Percentiles rank a stretch among this genome's conserved stretches.
Conservation (phyloP, 2,329 filamentous ascomycete genomes). For the Xylaria sp. region DNA sequence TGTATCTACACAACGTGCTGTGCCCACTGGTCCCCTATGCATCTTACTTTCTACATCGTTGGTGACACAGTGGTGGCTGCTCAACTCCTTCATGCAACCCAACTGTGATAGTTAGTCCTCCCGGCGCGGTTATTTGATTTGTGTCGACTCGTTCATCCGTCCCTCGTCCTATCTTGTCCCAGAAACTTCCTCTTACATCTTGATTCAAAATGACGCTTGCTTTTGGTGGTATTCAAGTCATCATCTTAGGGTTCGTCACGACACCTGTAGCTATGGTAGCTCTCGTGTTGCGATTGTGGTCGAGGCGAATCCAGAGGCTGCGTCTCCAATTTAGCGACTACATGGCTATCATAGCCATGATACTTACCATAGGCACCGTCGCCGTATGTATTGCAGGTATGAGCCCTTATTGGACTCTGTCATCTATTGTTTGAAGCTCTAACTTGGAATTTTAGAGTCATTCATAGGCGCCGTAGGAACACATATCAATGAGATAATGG, state of each 20-base stretch:
- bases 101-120: neutral
- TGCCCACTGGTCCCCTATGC: too few species aligned
- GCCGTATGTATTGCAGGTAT: neutral
- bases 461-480: constrained; percentile 1
- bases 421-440: too few species aligned
- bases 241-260: constrained; percentile 2
- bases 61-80: neutral
- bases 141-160: neutral
- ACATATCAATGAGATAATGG: neutral
- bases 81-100: neutral
- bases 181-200: neutral
- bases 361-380: neutral
- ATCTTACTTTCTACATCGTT: neutral
- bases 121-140: neutral
- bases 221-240: neutral
- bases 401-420: neutral
- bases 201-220: constrained; percentile 5
- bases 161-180: too few species aligned
- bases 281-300: constrained; percentile 19
- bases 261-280: constrained; percentile 3
- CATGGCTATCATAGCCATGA: constrained; percentile 11
- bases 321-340: constrained; percentile 22
- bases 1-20: too few species aligned
- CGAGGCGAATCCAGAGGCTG: constrained; percentile 1
- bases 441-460: neutral